phyloP scores from a whole-genome alignment of 345 rosid genomes.

The Syzygium aromaticum region DNA sequence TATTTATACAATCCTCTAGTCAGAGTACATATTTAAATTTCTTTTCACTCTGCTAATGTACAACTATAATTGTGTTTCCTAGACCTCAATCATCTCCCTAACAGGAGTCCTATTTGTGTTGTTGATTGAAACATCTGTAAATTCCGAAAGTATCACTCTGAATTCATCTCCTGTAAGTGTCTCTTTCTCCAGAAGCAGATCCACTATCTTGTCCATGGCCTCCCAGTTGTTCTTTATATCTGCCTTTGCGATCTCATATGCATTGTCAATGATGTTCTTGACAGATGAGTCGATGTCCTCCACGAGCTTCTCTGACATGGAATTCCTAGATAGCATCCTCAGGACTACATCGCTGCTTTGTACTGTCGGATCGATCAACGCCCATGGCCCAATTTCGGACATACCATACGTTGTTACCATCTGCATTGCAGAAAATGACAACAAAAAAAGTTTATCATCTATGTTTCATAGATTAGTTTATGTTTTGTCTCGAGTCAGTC shows the following conservation, averaged over 20 bases:
- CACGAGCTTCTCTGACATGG: conserved; percentile 62
- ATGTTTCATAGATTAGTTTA: background rate
- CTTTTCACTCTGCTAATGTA: background rate
- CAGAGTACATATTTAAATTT: background rate
- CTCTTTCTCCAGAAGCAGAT: conserved; percentile 61
- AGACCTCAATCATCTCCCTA: conserved; percentile 32
- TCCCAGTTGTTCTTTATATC: conserved; percentile 50
- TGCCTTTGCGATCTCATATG: conserved; percentile 48
- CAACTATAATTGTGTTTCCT: background rate
- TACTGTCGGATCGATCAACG: conserved; percentile 39
- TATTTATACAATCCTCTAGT: background rate
- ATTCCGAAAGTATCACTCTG: conserved; percentile 49
- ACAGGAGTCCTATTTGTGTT: conserved; percentile 11
- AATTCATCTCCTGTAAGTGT: conserved; percentile 61
- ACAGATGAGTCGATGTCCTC: conserved; percentile 52
- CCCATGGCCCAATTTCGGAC: conserved; percentile 77
- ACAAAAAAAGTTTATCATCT: background rate
- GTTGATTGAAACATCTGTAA: conserved; percentile 14
- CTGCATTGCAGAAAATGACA: conserved; percentile 11
- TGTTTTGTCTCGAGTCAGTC: background rate
- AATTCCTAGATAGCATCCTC: conserved; percentile 57
- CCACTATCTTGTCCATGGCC: conserved; percentile 69
- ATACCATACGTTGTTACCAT: conserved; percentile 78
- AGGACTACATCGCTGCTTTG: conserved; percentile 49
- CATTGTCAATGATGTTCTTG: conserved; percentile 28